Conservation (phyloP, 1,284 basidiomycete species). For the Rugosomyces carneus region DNA sequence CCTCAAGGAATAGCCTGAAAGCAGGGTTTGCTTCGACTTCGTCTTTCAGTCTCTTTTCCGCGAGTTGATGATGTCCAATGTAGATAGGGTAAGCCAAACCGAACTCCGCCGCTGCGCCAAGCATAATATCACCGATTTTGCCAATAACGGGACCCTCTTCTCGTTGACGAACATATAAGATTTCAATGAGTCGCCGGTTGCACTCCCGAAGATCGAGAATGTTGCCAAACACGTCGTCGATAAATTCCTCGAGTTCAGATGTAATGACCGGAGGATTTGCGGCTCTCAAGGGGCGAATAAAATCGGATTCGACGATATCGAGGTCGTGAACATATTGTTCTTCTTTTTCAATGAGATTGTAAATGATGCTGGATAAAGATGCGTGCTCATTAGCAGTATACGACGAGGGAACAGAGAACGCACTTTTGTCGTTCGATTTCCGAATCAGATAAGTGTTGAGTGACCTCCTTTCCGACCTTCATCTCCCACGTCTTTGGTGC, state of each 20-base stretch:
- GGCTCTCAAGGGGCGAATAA: slow-evolving; percentile 70
- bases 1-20: slow-evolving; percentile 83
- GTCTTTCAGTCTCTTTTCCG: slow-evolving; percentile 82
- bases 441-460: slow-evolving; percentile 63
- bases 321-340: slow-evolving; percentile 89
- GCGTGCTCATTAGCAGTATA: slow-evolving; percentile 30
- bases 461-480: slow-evolving; percentile 38
- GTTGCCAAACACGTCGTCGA: slow-evolving; percentile 86
- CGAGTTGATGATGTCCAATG: slow-evolving; percentile 78
- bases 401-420: slow-evolving; percentile 39
- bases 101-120: slow-evolving; percentile 89
- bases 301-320: slow-evolving; percentile 77
- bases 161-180: slow-evolving; percentile 82
- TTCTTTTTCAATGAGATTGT: slow-evolving; percentile 88
- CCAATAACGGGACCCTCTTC: slow-evolving; percentile 84
- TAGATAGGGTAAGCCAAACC: slow-evolving; percentile 82
- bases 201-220: slow-evolving; percentile 79
- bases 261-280: slow-evolving; percentile 74
- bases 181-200: slow-evolving; percentile 77
- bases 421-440: slow-evolving; percentile 84
- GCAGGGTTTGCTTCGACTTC: slow-evolving; percentile 79
- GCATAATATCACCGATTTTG: slow-evolving; percentile 86
- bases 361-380: slow-evolving; percentile 66
- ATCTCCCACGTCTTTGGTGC: slow-evolving; percentile 15
- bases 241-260: slow-evolving; percentile 64